Base-by-base conservation (phyloP, 2,329 filamentous ascomycete species). In the Fusarium annulatum region DNA sequence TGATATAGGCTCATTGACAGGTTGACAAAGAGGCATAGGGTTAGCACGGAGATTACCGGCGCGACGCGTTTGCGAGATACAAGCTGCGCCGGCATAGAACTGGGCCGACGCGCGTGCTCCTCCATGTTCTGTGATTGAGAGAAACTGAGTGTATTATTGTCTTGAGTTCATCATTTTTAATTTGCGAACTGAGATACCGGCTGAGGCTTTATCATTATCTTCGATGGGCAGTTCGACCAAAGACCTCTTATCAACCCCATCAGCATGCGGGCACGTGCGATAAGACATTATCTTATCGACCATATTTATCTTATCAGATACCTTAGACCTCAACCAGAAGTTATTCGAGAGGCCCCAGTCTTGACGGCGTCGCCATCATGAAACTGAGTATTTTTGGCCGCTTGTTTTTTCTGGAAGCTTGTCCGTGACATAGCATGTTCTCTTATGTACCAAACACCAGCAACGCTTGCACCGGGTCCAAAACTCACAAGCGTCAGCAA, bases 1-100 rank as follows among this genome's bases (percentile, higher is more conserved):
- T 85, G 85, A 61, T 86, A 86, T 7, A 88, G 81, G 68, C 85
- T 86, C 70, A 82, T 83, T 3, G 85, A 80, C 10, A 88, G 82
- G 61, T 86, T 86, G 72, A 87, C 83, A 6, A 87, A 80, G 6
- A 86, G 81, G 36, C 87, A 76, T 26, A 87, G 73, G 18, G 73
- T 70, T 6, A 87, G 80, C 11, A 87, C 76, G 5, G 71, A 67
- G 11, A 61, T 38, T 15, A 77, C 51, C 9, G 71, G 36, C 26
- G 41, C 34, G 46, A 58, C 59, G 19, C 58, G 55, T 43, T 36
- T 41, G 1, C 45, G 59, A 21, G 55, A 33, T 30, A 5, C 16
- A 36, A 10, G 41, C 16, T 55, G 33, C 36, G 7, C 30, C 15
- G 28, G 4, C 2, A 14, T 21, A 2, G 9, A 8, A 11, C 5